phyloP scores from a whole-genome alignment of 495 filamentous ascomycete genomes.

The Chaetomidium leptoderma region DNA sequence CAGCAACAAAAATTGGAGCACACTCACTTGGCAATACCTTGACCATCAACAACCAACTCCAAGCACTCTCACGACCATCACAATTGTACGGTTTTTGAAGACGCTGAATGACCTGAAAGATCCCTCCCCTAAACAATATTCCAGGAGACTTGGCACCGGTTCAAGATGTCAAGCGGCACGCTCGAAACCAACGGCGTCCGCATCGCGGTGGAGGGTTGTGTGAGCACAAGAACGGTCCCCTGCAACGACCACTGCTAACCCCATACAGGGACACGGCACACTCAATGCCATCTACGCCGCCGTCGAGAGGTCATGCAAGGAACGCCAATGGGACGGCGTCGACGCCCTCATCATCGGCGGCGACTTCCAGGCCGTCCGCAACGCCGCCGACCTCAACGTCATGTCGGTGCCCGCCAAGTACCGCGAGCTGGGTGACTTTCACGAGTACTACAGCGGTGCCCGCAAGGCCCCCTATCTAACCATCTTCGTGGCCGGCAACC shows the following conservation, averaged over 20 bases:
- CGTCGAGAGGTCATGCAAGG: constrained; percentile 55
- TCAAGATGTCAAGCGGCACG: constrained; percentile 13
- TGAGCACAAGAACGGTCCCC: constrained; percentile 40
- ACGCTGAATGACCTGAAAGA: background rate
- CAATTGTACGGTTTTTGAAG: background rate
- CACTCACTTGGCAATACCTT: no score
- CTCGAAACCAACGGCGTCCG: constrained; percentile 42
- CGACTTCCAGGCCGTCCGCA: constrained; percentile 85
- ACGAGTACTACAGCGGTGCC: constrained; percentile 81
- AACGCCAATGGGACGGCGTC: constrained; percentile 68
- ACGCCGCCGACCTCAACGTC: constrained; percentile 76
- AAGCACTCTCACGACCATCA: background rate
- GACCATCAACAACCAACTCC: background rate
- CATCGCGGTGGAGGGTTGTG: constrained; percentile 73
- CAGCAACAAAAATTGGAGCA: background rate
- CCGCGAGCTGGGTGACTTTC: constrained; percentile 79
- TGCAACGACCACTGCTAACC: constrained; percentile 18
- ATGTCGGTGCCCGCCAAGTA: constrained; percentile 85
- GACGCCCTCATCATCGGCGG: constrained; percentile 86
- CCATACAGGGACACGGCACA: constrained; percentile 75
- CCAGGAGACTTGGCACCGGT: background rate
- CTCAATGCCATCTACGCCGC: constrained; percentile 85
- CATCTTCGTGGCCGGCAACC: constrained; percentile 89
- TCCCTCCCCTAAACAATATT: background rate
- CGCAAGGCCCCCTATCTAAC: constrained; percentile 79